These are phyloP conservation scores for Corchorus olitorius DNA, from an alignment of 345 rosid genomes.

Conservation along the genomic window DNA sequence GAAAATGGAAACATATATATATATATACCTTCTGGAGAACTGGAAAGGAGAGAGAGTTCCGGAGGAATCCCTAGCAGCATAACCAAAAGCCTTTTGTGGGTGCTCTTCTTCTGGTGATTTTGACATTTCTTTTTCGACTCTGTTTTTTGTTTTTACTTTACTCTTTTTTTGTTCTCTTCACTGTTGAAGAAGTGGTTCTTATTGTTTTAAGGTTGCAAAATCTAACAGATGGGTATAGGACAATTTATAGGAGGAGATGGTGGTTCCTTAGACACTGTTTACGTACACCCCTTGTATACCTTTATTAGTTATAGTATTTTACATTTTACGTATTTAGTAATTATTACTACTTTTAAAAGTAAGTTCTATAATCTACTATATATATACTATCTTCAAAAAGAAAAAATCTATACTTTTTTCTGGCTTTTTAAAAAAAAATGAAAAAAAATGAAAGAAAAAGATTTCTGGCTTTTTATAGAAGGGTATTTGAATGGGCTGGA, in stretches of 20 bases:
- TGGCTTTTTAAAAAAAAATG: too few relatives aligned
- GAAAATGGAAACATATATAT: too few relatives aligned
- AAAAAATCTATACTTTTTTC: too few relatives aligned
- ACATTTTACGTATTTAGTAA: too few relatives aligned
- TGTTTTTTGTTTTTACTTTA: not conserved
- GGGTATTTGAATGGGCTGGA: conserved; percentile 17
- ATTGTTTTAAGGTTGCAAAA: too few relatives aligned
- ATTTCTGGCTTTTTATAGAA: not conserved
- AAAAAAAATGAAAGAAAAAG: too few relatives aligned
- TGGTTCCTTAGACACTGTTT: not conserved
- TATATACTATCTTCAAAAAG: too few relatives aligned
- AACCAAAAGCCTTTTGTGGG: conserved; percentile 71
- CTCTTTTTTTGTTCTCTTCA: not conserved
- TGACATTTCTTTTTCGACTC: conserved; percentile 38
- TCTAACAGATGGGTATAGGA: too few relatives aligned
- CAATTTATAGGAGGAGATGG: not conserved
- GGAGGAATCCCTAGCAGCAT: conserved; percentile 77
- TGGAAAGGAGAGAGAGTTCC: conserved; percentile 73
- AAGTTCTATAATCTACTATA: too few relatives aligned
- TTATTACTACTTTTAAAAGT: too few relatives aligned
- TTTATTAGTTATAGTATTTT: not conserved
- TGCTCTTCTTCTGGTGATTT: conserved; percentile 64
- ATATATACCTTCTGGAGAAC: conserved; percentile 76
- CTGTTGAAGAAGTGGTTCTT: not conserved
- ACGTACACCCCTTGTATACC: not conserved